phyloP scores from a whole-genome alignment of 139 green algal genomes.

The Chlamydomonas sp. region DNA sequence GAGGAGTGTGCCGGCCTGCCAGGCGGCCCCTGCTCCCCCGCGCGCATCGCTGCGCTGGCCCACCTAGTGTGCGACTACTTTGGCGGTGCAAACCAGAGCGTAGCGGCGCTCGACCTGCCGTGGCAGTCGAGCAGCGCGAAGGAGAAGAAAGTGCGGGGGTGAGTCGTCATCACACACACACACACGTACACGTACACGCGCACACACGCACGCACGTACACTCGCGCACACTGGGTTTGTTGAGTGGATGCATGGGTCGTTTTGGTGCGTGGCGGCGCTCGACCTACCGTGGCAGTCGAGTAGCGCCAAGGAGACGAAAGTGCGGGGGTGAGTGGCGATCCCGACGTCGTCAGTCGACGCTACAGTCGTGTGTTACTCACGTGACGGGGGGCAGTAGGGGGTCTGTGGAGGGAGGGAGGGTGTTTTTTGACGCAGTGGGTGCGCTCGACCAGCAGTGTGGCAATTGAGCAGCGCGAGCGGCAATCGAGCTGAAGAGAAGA shows the following conservation, averaged over 20 bases:
- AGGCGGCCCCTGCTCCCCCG: no score
- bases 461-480: conserved; percentile 2
- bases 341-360: no score
- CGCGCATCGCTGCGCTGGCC: conserved; percentile 19
- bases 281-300: conserved; percentile 21
- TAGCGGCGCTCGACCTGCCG: conserved; percentile 16
- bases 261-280: conserved; percentile 11
- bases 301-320: conserved; percentile 21
- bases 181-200: no score
- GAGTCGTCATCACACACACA: no score
- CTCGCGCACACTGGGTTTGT: no score
- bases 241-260: no score
- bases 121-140: conserved; percentile 18
- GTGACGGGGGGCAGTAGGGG: no score
- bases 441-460: conserved; percentile 27
- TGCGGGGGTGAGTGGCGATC: no score
- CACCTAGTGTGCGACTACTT: conserved; percentile 23
- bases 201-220: no score
- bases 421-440: no score
- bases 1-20: conserved; percentile 20
- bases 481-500: conserved; percentile 22
- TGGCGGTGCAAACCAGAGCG: conserved; percentile 22
- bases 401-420: no score
- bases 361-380: no score
- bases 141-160: conserved; percentile 25